Evolutionary conservation across 1,139 yeast genomes (phyloP).

Genomic region (Candida tropicalis): DNA sequence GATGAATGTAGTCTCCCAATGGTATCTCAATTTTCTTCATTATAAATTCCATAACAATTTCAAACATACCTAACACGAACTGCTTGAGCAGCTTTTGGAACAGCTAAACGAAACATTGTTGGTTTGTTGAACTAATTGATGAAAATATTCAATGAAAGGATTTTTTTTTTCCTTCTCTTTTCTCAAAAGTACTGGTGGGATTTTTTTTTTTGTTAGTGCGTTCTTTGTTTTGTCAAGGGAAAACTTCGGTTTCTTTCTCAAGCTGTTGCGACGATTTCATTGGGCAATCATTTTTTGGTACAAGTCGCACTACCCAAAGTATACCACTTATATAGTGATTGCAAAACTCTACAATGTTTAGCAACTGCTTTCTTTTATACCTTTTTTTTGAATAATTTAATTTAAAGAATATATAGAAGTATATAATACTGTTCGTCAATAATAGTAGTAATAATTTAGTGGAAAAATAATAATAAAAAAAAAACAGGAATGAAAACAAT

Average conservation of each 20-base stretch:
- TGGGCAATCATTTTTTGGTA: slow-evolving; percentile 8
- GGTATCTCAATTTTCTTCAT: background rate
- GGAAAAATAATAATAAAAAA: background rate
- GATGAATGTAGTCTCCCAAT: too few relatives aligned
- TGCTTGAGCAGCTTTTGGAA: slow-evolving; percentile 60
- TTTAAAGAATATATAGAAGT: background rate
- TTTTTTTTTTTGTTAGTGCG: background rate
- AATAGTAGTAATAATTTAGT: background rate
- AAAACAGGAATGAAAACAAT: background rate
- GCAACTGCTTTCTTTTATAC: background rate
- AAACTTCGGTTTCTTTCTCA: slow-evolving; percentile 1
- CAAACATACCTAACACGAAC: slow-evolving; percentile 57
- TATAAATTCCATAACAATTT: background rate
- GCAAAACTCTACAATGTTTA: slow-evolving; percentile 1
- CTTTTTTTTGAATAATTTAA: background rate
- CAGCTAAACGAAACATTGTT: slow-evolving; percentile 67
- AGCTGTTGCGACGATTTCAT: slow-evolving; percentile 9
- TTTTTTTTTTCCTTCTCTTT: slow-evolving; percentile 7
- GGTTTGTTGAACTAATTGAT: slow-evolving; percentile 12
- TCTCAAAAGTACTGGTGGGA: too few relatives aligned
- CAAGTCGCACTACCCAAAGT: background rate
- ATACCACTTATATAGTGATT: background rate
- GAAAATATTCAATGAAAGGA: background rate
- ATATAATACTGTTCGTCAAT: slow-evolving; percentile 1
- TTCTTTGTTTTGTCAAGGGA: background rate